Base-by-base conservation (phyloP, 345 rosid genomes). In the Populus euphratica region DNA sequence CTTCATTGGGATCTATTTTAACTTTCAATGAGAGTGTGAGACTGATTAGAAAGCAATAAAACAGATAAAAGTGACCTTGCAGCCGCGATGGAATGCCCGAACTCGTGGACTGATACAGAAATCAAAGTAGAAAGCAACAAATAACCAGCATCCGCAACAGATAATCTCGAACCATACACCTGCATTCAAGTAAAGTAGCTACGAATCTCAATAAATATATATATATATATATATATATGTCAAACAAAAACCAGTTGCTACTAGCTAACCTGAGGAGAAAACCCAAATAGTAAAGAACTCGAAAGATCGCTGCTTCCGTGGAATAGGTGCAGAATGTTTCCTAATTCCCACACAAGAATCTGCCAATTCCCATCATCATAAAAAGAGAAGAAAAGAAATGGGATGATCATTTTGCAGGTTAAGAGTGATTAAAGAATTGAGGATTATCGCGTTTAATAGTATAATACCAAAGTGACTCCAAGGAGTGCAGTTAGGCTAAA, bases 71-170 rank as follows among this genome's bases (percentile, higher is more conserved):
- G 82, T 43, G 61, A 92, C 98, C 96, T 92, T 10, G 98, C 93
- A 79, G 98, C 98, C 72, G 97, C 91, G 61, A 91, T 65, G 67
- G 98, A 97, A 74, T 96, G 99, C 21, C 99, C 99, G 20, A 93
- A 77, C 82, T 96, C 98, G 83, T 92, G 99, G 39, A 86, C 80
- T 23, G 83, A 85, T 43, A 96, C 96, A 23, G 99, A 88, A n/a
- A 96, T 69, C 75, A 87, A 77, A 75, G 97, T 90, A 12, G 97
- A 87, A 73, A 87, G 8, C 6, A 91, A 31, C 10, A 95, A 77
- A 66, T 86, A 81, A 38, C 76, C 85, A 35, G 89, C 85, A 72
- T 90, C 90, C 1, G 82, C 81, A 8, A 88, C 75, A 23, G 99
- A 93, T 14, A 90, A 39, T 73, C 81, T 80, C 81, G 82, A 77